Evolutionary conservation across 2,329 filamentous ascomycete genomes (phyloP), one percentile per base, ranked within the genome.

Genomic region (Purpureocillium lavendulum): DNA sequence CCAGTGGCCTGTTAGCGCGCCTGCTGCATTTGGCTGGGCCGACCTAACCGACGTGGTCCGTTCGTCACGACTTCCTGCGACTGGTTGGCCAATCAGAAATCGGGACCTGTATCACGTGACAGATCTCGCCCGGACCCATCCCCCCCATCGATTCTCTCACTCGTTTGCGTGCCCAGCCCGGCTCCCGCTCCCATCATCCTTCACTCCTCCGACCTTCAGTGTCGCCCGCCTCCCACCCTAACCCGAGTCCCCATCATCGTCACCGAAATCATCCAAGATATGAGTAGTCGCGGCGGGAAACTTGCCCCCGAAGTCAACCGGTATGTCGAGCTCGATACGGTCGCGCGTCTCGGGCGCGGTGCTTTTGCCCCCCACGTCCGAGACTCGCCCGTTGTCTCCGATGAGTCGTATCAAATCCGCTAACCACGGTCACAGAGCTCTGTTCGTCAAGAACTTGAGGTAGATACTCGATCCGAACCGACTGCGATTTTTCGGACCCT

Each of bases 401-500:
- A 30, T 7, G n/a, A 24, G 31, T 36, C 28, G 15, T 38, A 35
- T 26, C 15, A 35, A 6, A n/a, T 15, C 28, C 45, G 47, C 64
- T 67, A 51, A 67, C 62, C 17, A 4, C 40, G 35, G 5, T 39
- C 35, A 48, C 54, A 95, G 90, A 82, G 90, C 92, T 83, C 86
- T 98, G 74, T 97, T 97, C 80, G 90, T 97, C 60, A 97, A 97
- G 87, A 97, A 98, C 80, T 80, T 97, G 73, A 94, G 86, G 87
- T 94, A 67, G 53, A 24, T 36, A 18, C 21, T 30, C 30, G 21
- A 26, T 39, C 33, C 24, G n/a, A 28, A 24, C 38, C 15, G 30
- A 29, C 29, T 10, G n/a, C 29, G 37, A 33, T 29, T 5, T 26
- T 26, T 26, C 21, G 21, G 10, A 26, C 21, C 21, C 18, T 14